Evolutionary conservation across 2,329 filamentous ascomycete genomes (phyloP).

Genomic region (Pestalotiopsis sp.): DNA sequence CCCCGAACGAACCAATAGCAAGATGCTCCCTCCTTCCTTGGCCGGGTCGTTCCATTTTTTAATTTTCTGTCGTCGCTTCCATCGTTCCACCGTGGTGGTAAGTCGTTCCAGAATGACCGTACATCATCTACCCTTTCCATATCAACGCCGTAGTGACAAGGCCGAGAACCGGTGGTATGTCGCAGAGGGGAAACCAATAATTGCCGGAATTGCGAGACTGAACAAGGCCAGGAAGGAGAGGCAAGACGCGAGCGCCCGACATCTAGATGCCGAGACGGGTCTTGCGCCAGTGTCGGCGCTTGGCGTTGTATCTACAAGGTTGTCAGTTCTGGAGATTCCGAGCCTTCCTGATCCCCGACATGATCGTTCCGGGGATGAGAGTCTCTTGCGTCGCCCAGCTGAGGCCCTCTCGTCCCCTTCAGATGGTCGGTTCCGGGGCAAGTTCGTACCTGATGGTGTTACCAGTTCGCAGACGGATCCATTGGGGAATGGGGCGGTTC

Average conservation of each 20-base stretch:
- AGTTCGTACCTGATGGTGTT: slow-evolving; percentile 96
- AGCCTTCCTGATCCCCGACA: not conserved
- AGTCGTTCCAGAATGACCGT: slow-evolving; percentile 3
- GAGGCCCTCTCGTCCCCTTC: not conserved
- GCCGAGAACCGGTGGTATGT: slow-evolving; percentile 12
- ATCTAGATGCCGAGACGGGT: slow-evolving; percentile 97
- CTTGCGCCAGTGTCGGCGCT: slow-evolving; percentile 99
- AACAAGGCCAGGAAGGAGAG: slow-evolving; percentile 35
- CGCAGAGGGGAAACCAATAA: slow-evolving; percentile 11
- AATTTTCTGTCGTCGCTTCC: slow-evolving; percentile 5
- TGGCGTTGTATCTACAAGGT: slow-evolving; percentile 92
- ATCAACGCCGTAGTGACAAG: slow-evolving; percentile 13
- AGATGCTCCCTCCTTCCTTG: slow-evolving; percentile 3
- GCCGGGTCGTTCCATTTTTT: not conserved
- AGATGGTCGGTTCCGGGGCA: slow-evolving; percentile 10
- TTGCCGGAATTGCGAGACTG: slow-evolving; percentile 23
- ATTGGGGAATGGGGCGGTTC: slow-evolving; percentile 99
- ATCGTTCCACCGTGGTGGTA: not conserved
- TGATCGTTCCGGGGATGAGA: not conserved
- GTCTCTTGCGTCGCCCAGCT: not conserved
- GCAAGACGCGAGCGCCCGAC: slow-evolving; percentile 43
- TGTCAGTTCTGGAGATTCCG: not conserved
- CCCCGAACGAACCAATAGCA: slow-evolving; percentile 19
- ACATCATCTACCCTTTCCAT: slow-evolving; percentile 16
- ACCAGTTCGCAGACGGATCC: slow-evolving; percentile 96